These are phyloP conservation scores for Saccharomyces kudriavzevii DNA, from an alignment of 805 yeast genomes.

Conservation along the genomic window DNA sequence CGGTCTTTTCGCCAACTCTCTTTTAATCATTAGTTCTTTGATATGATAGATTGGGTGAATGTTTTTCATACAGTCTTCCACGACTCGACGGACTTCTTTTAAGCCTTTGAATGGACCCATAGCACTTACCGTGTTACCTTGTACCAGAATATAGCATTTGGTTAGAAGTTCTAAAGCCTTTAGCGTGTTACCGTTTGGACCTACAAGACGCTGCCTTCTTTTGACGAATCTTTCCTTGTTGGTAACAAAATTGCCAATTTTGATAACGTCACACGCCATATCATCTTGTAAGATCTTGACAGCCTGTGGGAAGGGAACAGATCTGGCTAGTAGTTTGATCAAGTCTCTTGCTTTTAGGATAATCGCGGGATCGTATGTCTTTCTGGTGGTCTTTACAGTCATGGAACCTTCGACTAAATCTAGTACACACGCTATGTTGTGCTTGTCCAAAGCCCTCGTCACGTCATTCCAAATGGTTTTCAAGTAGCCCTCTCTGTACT, in stretches of 20 bases:
- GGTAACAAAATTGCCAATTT: conserved; percentile 80
- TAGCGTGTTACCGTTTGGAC: conserved; percentile 93
- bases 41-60: conserved; percentile 97
- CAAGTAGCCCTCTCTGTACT: conserved; percentile 86
- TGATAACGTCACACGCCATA: conserved; percentile 89
- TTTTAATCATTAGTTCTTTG: conserved; percentile 94
- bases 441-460: conserved; percentile 64
- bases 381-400: conserved; percentile 93
- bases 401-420: conserved; percentile 94
- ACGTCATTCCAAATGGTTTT: conserved; percentile 92
- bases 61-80: conserved; percentile 95
- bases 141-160: conserved; percentile 91
- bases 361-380: conserved; percentile 90
- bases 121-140: conserved; percentile 92
- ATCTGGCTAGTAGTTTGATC: conserved; percentile 85
- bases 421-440: conserved; percentile 72
- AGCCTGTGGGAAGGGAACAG: conserved; percentile 96
- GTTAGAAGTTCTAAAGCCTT: conserved; percentile 92
- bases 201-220: conserved; percentile 91
- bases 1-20: conserved; percentile 90
- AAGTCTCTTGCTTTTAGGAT: conserved; percentile 91
- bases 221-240: conserved; percentile 92
- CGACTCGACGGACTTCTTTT: conserved; percentile 85
- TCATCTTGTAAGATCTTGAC: conserved; percentile 86
- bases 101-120: conserved; percentile 96